phyloP scores from a whole-genome alignment of 495 filamentous ascomycete genomes.

The Hamigera avellanea region DNA sequence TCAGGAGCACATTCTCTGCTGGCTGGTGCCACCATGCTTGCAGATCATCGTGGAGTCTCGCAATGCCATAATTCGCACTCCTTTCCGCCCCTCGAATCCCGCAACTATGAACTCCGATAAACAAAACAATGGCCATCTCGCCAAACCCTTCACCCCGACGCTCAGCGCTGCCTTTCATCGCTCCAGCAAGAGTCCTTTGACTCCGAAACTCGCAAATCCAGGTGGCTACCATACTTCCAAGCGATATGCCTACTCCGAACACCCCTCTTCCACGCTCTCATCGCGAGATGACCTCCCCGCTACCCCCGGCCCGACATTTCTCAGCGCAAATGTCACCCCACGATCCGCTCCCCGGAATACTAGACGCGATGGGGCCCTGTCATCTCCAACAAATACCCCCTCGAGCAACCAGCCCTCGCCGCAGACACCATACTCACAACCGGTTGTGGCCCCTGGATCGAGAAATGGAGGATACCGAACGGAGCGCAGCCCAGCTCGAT shows the following conservation, averaged over 20 bases:
- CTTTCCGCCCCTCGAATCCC: constrained; percentile 17
- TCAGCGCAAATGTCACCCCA: constrained; percentile 59
- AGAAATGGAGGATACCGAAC: constrained; percentile 14
- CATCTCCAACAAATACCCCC: constrained; percentile 48
- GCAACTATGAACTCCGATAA: constrained; percentile 43
- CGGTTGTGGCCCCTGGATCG: constrained; percentile 15
- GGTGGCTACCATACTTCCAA: constrained; percentile 19
- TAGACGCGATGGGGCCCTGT: constrained; percentile 51
- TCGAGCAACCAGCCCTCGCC: constrained; percentile 22
- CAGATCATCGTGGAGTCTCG: constrained; percentile 16
- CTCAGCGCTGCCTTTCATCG: constrained; percentile 36
- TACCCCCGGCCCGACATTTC: constrained; percentile 40
- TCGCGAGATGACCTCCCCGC: constrained; percentile 30
- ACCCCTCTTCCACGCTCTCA: constrained; percentile 19
- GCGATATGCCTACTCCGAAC: constrained; percentile 25
- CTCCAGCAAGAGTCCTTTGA: constrained; percentile 30
- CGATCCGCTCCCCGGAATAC: constrained; percentile 55
- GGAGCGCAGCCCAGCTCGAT: constrained; percentile 29
- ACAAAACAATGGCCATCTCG: constrained; percentile 32
- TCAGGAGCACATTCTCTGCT: neutral
- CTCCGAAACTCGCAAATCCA: constrained; percentile 39
- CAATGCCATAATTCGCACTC: constrained; percentile 31
- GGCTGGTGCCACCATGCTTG: constrained; percentile 29
- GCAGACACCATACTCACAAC: constrained; percentile 19
- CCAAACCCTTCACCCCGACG: constrained; percentile 39